Percentiles rank a stretch among this genome's conserved stretches.
Conservation (phyloP, 257 asterid species). For the Jacaranda copaia region DNA sequence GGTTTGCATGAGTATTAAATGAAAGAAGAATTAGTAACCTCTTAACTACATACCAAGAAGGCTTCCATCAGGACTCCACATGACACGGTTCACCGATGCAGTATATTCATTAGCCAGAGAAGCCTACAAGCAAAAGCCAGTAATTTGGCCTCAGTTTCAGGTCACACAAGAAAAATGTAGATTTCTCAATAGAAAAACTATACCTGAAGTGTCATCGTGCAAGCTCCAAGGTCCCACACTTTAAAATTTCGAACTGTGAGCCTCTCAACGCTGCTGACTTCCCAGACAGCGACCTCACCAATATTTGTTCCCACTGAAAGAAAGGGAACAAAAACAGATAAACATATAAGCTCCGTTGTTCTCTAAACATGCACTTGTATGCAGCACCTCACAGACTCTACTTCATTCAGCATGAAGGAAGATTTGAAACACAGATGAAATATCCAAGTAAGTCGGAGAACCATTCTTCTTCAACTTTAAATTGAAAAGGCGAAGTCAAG, state of each 20-base stretch:
- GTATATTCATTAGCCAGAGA: conserved; percentile 60
- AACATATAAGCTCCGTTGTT: background rate
- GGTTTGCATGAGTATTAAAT: conserved; percentile 1
- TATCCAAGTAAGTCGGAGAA: conserved; percentile 23
- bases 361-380: background rate
- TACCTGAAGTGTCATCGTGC: conserved; percentile 71
- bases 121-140: conserved; percentile 50
- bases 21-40: conserved; percentile 2
- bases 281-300: conserved; percentile 73
- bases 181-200: conserved; percentile 2
- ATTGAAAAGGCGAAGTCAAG: conserved; percentile 9
- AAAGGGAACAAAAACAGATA: background rate
- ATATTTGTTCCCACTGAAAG: conserved; percentile 70
- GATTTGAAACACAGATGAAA: background rate
- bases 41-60: conserved; percentile 51
- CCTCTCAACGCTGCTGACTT: conserved; percentile 60
- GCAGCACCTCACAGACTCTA: background rate
- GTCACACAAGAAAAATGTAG: conserved; percentile 12
- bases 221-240: conserved; percentile 64
- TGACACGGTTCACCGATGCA: conserved; percentile 70
- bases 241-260: conserved; percentile 52
- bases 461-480: conserved; percentile 4
- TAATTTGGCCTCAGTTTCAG: conserved; percentile 23
- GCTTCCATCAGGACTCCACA: conserved; percentile 72
- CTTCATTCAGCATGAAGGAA: background rate